Evolutionary conservation across 1,284 basidiomycete genomes (phyloP), one percentile per base, ranked within the genome.

Genomic region (Xerocomus nothofagi): DNA sequence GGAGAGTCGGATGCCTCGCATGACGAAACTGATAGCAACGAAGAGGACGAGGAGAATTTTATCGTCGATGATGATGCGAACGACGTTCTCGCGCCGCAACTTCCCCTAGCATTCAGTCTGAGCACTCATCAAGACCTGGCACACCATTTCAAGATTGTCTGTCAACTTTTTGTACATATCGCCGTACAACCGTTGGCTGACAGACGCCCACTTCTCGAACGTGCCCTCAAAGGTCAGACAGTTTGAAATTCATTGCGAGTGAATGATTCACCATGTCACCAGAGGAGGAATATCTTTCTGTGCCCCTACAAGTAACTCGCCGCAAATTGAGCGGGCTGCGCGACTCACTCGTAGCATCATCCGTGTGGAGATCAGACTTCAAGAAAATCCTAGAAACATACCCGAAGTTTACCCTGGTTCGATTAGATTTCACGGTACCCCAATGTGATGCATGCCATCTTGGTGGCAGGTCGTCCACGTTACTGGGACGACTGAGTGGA

Each of bases 101-200:
- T 93, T 14, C 92, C 91, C 6, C 72, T 75, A 20, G 76, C 84
- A 56, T 94, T 91, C 68, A 91, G 87, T 62, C 82, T 88, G 80
- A 79, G 80, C 52, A 76, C 83, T 0, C 82, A 85, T 61, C 84
- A 92, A 65, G 86, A 89, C 58, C 72, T 87, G 18, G 71, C 77
- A 14, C 79, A 86, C 55, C 86, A 90, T 51, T 91, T 91, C 76
- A 91, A 91, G 69, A 84, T 89, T 40, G 78, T 93, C 27, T 92
- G 89, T 58, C 91, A 94, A 61, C 79, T 93, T 36, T 86, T 92
- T 57, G 85, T 93, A 3, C 85, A 93, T 57, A 71, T 93, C 34
- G 86, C 86, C 18, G 81, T 91, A 27, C 77, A 73, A 21, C 73
- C 79, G 7, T 63, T 71, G n/a, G 65, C 64, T 7, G 72, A 82